A percentile compares a stretch with the other conserved stretches of the same genome.
Evolutionary conservation across 2,329 filamentous ascomycete genomes (phyloP).

Genomic region (Myriosclerotinia curreyana): DNA sequence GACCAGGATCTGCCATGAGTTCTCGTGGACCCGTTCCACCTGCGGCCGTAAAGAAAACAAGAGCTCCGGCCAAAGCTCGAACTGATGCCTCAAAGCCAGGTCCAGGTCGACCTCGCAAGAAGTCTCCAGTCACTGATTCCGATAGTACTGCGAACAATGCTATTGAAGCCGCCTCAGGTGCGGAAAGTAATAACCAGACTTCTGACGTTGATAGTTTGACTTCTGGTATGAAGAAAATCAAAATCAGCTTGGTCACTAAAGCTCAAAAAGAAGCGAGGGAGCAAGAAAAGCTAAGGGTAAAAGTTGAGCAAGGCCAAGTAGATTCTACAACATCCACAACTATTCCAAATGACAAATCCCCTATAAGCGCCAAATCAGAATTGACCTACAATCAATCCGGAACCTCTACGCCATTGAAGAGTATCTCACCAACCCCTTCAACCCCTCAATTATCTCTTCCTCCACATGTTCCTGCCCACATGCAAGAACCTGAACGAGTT

Average conservation of each 20-base stretch:
- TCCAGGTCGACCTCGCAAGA: conserved; percentile 32
- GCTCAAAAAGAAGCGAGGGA: conserved; percentile 55
- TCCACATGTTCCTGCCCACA: conserved; percentile 24
- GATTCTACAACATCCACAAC: conserved; percentile 25
- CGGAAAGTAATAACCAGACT: conserved; percentile 15
- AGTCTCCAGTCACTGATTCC: conserved; percentile 32
- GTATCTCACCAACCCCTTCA: conserved; percentile 24
- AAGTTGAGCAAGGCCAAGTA: conserved; percentile 5
- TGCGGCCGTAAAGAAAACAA: conserved; percentile 58
- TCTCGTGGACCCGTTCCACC: conserved; percentile 41
- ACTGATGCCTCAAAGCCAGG: conserved; percentile 40
- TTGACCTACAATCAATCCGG: background rate
- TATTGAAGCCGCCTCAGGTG: conserved; percentile 18
- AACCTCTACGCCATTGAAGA: conserved; percentile 15
- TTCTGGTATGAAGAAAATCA: conserved; percentile 59
- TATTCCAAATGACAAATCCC: conserved; percentile 17
- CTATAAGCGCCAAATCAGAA: background rate
- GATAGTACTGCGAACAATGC: conserved; percentile 1
- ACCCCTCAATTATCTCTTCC: conserved; percentile 27
- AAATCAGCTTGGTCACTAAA: conserved; percentile 56
- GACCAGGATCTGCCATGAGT: conserved; percentile 46
- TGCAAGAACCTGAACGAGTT: conserved; percentile 27
- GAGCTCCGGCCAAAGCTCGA: conserved; percentile 47
- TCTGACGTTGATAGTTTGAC: conserved; percentile 54
- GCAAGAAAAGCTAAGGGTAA: conserved; percentile 27